Evolutionary conservation across 257 asterid genomes (phyloP), one percentile per base, ranked within the genome.

Genomic region (Gentiana macrophylla): DNA sequence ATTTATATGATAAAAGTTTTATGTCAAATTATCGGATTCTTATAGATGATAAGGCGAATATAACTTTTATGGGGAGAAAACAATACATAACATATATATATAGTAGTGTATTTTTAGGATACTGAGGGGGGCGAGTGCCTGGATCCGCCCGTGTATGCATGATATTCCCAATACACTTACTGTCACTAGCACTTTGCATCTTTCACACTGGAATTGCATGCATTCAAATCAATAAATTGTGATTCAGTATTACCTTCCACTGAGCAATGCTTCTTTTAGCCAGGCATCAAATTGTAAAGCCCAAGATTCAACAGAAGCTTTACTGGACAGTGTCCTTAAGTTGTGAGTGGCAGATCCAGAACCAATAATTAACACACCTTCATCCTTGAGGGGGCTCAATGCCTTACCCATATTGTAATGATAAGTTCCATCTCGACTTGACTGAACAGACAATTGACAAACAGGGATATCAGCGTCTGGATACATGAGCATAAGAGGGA

Each of bases 401-500:
- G 94, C 86, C 77, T 64, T 74, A 13, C 95, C 95, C 70, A 86
- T 4, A 50, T 83, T 78, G 43, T 75, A 83, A 69, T 86, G 95
- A 70, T 86, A 64, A 47, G 86, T 74, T 50, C 87, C 95, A 63
- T 78, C 83, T 67, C 66, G 58, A 33, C 75, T 37, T 41, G 88
- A 67, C 72, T 86, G 95, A 57, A 86, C 79, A 33, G 95, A 86
- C 46, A 86, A 90, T 65, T 86, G 95, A 55, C 94, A 83, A 4
- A 86, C 94, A 0, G 94, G 94, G 53, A 86, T 81, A 67, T 86
- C 88, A 61, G 94, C 84, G 35, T 75, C 81, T 1, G 95, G 95
- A 67, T 83, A 86, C 94, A 86, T 86, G n/a, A 86, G 84, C 86
- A 81, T 79, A 2, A 86, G 90, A 2, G 95, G 95, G 32, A 83